A percentile compares a stretch with the other conserved stretches of the same genome.
phyloP scores from a whole-genome alignment of 371 early-diverging fungal genomes.

The Mortierella sp. region DNA sequence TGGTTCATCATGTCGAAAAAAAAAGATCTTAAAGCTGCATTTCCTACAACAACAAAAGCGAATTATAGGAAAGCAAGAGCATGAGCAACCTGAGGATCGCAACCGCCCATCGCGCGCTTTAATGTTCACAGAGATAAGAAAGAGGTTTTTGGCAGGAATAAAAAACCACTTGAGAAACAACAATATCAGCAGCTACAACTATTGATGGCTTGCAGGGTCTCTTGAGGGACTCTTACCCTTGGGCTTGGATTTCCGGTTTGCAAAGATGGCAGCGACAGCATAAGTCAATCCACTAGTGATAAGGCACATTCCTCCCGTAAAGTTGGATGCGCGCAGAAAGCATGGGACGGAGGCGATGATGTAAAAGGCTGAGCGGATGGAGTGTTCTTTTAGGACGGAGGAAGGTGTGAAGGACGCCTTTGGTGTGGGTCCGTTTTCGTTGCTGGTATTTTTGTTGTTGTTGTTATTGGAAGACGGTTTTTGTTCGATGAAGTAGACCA shows the following conservation, averaged over 20 bases:
- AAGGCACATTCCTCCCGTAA: slow-evolving; percentile 45
- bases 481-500: slow-evolving; percentile 27
- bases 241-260: slow-evolving; percentile 2
- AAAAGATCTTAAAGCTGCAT: background rate
- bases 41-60: no score
- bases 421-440: background rate
- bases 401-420: slow-evolving; percentile 5
- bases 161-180: background rate
- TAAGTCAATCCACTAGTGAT: slow-evolving; percentile 36
- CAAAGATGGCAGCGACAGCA: slow-evolving; percentile 22
- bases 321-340: slow-evolving; percentile 38
- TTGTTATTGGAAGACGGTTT: slow-evolving; percentile 1
- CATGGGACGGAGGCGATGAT: slow-evolving; percentile 33
- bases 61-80: no score
- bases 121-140: no score
- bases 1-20: slow-evolving; percentile 45
- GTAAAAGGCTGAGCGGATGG: slow-evolving; percentile 32
- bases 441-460: background rate
- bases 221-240: background rate
- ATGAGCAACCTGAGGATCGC: no score
- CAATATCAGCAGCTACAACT: background rate
- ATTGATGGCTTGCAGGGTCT: background rate
- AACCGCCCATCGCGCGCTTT: no score
- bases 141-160: background rate
- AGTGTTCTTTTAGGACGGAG: slow-evolving; percentile 19